Base-by-base conservation (phyloP, 768 basidiomycete species). In the Lentinula guzmanii region DNA sequence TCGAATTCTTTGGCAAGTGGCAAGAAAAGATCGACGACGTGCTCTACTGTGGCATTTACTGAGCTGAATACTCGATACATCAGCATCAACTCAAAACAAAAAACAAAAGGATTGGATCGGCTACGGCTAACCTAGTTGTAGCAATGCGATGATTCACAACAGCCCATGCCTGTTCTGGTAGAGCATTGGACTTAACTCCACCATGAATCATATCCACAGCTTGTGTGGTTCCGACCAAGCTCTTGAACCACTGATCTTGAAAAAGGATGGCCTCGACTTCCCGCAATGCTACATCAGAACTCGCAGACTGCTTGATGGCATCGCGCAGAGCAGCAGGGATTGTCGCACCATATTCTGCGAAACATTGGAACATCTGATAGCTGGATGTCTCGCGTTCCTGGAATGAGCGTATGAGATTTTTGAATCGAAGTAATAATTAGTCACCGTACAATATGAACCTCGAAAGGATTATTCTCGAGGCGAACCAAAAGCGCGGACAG, bases 131-230 rank as follows among this genome's bases (percentile, higher is more conserved):
- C 86, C 85, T 87, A 53, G 80, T 76, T 6, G 82, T 81, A 4
- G 86, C 79, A 56, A 91, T 83, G 5, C 90, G 85, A 66, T 89
- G 88, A 67, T 92, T 90, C 33, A 91, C 79, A 24, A 91, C 70
- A 0, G 86, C 88, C 70, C 76, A 85, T 1, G 83, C 87, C 60
- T 75, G 77, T 71, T 93, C 91, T 0, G 92, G 92, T 24, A 95
- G 80, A 31, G 91, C 90, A 66, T 93, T 93, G 31, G 79, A 78
- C 71, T 92, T 91, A 33, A 86, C 82, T 10, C 86, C 87, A 21
- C 85, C 85, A n/a, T 77, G 74, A 39, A 86, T 79, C 11, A 94
- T 68, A 66, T 92, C 90, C 48, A 88, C 80, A 1, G 92, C 92
- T 70, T 91, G 89, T 1, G 91, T 92, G 4, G 89, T 92, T 37